phyloP scores from a whole-genome alignment of 805 yeast species.

The Wickerhamiella shivajii region DNA sequence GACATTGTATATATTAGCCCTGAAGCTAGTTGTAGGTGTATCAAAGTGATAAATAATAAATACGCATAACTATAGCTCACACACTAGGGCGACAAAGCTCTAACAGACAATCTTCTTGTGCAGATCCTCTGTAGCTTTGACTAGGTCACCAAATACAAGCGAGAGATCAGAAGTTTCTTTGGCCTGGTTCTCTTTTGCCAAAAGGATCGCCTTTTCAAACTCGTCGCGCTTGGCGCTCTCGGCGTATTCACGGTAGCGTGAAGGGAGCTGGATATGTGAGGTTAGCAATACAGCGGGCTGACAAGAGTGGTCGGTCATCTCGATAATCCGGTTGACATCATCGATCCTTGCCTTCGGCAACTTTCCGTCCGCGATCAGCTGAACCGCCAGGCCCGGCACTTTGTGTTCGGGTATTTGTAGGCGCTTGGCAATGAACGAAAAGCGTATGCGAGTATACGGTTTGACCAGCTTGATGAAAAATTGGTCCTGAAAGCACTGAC shows the following conservation, averaged over 20 bases:
- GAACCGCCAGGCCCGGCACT: constrained; percentile 16
- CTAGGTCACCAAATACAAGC: constrained; percentile 1
- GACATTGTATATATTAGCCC: too few species aligned
- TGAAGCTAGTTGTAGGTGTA: too few species aligned
- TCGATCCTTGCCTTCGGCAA: constrained; percentile 21
- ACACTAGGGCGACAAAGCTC: too few species aligned
- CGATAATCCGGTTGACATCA: constrained; percentile 9
- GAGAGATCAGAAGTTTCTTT: constrained; percentile 4
- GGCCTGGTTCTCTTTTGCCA: constrained; percentile 2
- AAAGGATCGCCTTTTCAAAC: constrained; percentile 5
- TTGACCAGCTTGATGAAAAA: constrained; percentile 20
- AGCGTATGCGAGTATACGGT: constrained; percentile 22
- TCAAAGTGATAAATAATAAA: too few species aligned
- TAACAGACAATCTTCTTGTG: too few species aligned
- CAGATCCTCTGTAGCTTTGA: constrained; percentile 1
- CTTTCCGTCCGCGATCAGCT: constrained; percentile 21
- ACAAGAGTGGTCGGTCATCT: constrained; percentile 11
- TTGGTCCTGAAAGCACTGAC: constrained; percentile 18
- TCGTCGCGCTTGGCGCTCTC: constrained; percentile 1
- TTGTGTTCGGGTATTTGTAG: constrained; percentile 14
- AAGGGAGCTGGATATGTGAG: constrained; percentile 2
- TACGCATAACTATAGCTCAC: too few species aligned
- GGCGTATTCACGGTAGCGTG: constrained; percentile 6
- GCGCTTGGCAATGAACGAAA: constrained; percentile 17
- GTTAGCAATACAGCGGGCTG: not conserved